Evolutionary conservation across 108 stramenopile genomes (phyloP).

Genomic region (Epithemia pelagica): DNA sequence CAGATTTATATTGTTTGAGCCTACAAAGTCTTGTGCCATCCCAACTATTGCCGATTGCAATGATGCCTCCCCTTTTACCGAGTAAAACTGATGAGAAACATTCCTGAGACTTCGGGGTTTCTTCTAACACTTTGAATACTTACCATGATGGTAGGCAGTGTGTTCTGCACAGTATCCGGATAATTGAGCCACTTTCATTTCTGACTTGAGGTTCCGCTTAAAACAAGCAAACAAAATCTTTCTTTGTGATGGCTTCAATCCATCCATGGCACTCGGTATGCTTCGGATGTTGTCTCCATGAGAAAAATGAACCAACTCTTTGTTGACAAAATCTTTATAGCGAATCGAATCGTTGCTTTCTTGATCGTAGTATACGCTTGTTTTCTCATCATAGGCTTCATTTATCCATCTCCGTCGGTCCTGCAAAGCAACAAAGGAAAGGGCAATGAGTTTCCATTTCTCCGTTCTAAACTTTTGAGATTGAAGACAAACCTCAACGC

Average conservation of each 20-base stretch:
- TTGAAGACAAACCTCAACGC: conserved; percentile 20
- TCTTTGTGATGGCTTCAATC: conserved; percentile 89
- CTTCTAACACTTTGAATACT: conserved; percentile 40
- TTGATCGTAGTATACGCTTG: conserved; percentile 18
- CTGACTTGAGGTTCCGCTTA: conserved; percentile 78
- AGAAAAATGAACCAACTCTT: conserved; percentile 88
- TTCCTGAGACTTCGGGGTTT: background rate
- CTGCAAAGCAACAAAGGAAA: too few relatives aligned
- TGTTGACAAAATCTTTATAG: conserved; percentile 85
- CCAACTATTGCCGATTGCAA: conserved; percentile 49
- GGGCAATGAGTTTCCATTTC: too few relatives aligned
- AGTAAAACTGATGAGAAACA: background rate
- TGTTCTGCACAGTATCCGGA: conserved; percentile 89
- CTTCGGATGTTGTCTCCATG: conserved; percentile 83
- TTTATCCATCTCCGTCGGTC: conserved; percentile 87
- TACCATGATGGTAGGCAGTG: conserved; percentile 94
- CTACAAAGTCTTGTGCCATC: conserved; percentile 94
- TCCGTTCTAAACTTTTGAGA: too few relatives aligned
- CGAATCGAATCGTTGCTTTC: conserved; percentile 32
- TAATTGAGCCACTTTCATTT: conserved; percentile 91
- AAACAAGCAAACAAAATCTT: conserved; percentile 90
- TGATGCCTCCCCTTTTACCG: background rate
- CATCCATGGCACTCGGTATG: conserved; percentile 82
- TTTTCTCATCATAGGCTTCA: conserved; percentile 46
- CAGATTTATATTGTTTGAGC: conserved; percentile 89